Percentiles rank a stretch among this genome's conserved stretches.
Conservation (phyloP, 1,284 basidiomycete species). For the Fomitopsis betulina region DNA sequence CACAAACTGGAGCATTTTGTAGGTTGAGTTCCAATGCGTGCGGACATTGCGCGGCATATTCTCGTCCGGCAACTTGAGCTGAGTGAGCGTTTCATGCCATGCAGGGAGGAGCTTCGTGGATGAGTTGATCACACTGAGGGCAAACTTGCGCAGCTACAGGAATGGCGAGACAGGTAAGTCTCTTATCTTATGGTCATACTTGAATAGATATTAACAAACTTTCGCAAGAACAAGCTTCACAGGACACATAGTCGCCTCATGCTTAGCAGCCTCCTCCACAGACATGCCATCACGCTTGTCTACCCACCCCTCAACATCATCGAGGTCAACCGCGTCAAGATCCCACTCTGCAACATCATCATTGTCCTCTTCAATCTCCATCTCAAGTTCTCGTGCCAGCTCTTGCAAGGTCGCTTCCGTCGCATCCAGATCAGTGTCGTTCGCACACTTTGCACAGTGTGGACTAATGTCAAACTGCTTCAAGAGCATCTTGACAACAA, state of each 20-base stretch:
- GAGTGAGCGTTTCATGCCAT: slow-evolving; percentile 11
- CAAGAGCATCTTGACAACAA: neutral
- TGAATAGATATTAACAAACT: too few relatives aligned
- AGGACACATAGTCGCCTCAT: too few relatives aligned
- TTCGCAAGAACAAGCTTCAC: too few relatives aligned
- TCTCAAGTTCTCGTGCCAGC: neutral
- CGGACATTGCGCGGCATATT: slow-evolving; percentile 28
- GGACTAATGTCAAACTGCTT: neutral
- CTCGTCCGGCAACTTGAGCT: slow-evolving; percentile 4
- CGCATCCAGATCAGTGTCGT: too few relatives aligned
- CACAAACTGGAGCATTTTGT: neutral
- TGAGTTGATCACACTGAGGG: slow-evolving; percentile 26
- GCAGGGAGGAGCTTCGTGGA: slow-evolving; percentile 15
- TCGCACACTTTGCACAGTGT: too few relatives aligned
- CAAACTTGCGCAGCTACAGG: slow-evolving; percentile 25
- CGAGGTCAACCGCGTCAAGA: too few relatives aligned
- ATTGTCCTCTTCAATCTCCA: neutral
- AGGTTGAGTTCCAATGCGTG: slow-evolving; percentile 34
- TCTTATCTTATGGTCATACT: neutral
- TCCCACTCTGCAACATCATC: too few relatives aligned
- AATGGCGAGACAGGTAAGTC: too few relatives aligned
- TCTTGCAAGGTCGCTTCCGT: too few relatives aligned
- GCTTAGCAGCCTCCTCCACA: too few relatives aligned
- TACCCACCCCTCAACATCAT: too few relatives aligned
- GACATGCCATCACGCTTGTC: too few relatives aligned